Base-by-base conservation (phyloP, 257 asterid genomes). In the Plantago elongata region DNA sequence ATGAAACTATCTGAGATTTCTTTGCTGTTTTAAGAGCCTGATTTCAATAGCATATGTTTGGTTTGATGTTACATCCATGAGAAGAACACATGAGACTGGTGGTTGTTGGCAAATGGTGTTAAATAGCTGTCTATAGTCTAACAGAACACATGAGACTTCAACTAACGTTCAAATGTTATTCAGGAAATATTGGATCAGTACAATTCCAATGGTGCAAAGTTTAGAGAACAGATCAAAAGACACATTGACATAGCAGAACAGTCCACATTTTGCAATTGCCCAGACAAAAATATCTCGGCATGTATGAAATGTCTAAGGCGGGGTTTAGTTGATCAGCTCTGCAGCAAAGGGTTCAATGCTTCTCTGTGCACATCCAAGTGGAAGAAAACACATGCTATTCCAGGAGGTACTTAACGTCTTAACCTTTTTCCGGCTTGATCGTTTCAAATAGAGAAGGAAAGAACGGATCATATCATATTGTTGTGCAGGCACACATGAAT, bases 161-260 rank as follows among this genome's bases (percentile, higher is more conserved):
- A 11, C n/a, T 13, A 30, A 42, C 3, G 30, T 3, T 22, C 6
- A 7, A 30, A 17, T 44, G 17, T 1, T 44, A 72, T 71, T 44
- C 78, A 80, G 83, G 86, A 80, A 72, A 77, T 80, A 30, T 60
- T 80, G 74, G 79, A 74, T 18, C 81, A 72, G 9, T 64, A 76
- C 69, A 77, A 17, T 29, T 64, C 74, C 57, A 74, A 29, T 51
- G 71, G 80, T 49, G 49, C 77, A 62, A 80, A 72, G 49, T 62
- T 74, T 29, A 70, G 81, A 51, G 78, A 69, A 54, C 77, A 78
- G 47, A 71, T 80, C 29, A 56, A 34, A 57, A 72, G 63, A 54
- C 70, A 61, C 49, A 45, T 77, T 45, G 69, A 74, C 29, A 73
- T 54, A 9, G 77, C 57, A 7, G 72, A 14, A 73, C 70, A 44